These are phyloP conservation scores for Stemphylium vesicarium DNA, from an alignment of 2,329 filamentous ascomycete species.

Conservation along the genomic window DNA sequence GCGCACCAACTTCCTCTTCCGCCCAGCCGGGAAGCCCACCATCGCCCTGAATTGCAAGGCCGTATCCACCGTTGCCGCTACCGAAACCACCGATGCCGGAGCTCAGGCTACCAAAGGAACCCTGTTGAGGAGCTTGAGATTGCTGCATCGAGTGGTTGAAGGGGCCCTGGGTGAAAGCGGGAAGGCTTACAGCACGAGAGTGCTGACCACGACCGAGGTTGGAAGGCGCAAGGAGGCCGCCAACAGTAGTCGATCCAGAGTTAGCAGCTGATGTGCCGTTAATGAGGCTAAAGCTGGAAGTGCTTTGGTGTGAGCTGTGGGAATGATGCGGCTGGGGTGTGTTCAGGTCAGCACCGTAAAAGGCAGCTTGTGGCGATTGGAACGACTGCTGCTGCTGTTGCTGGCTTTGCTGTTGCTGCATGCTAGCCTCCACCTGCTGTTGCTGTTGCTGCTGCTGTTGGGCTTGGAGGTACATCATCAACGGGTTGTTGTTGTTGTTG, in stretches of 20 bases:
- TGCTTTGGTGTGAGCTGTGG: slow-evolving; percentile 62
- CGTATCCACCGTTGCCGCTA: slow-evolving; percentile 60
- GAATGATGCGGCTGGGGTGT: slow-evolving; percentile 67
- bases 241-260: slow-evolving; percentile 71
- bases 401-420: slow-evolving; percentile 39
- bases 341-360: slow-evolving; percentile 74
- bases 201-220: slow-evolving; percentile 66
- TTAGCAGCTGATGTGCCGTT: slow-evolving; percentile 48
- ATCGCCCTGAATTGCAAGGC: slow-evolving; percentile 65
- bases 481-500: slow-evolving; percentile 80
- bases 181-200: slow-evolving; percentile 87
- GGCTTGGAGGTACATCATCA: slow-evolving; percentile 92
- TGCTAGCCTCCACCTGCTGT: slow-evolving; percentile 49
- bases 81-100: slow-evolving; percentile 65
- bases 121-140: slow-evolving; percentile 47
- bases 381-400: slow-evolving; percentile 63
- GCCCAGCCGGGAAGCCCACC: slow-evolving; percentile 66
- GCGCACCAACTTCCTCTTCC: slow-evolving; percentile 67
- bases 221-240: slow-evolving; percentile 76
- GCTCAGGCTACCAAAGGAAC: slow-evolving; percentile 65
- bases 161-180: slow-evolving; percentile 69
- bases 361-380: slow-evolving; percentile 76
- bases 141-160: slow-evolving; percentile 54
- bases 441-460: slow-evolving; percentile 53
- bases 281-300: slow-evolving; percentile 57